Conservation (phyloP, 768 basidiomycete genomes). For the Asterophora parasitica region DNA sequence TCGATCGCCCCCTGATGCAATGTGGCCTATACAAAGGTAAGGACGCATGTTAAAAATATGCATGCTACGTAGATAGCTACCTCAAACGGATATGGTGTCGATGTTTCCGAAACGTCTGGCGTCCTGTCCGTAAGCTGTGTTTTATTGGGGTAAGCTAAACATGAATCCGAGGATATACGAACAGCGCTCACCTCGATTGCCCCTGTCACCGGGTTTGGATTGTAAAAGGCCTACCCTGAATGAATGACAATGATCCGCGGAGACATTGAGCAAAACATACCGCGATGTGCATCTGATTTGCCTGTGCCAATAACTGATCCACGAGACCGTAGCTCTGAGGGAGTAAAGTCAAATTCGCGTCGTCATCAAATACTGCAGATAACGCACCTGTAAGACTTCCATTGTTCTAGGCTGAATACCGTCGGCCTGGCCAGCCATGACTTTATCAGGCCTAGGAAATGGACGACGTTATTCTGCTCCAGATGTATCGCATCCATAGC, state of each 20-base stretch:
- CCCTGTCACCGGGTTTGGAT: conserved; percentile 49
- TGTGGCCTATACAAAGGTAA: conserved; percentile 36
- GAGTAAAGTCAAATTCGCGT: background rate
- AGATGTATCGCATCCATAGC: background rate
- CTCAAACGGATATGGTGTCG: conserved; percentile 70
- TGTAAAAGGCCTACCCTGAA: conserved; percentile 63
- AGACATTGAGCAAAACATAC: conserved; percentile 36
- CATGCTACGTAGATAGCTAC: conserved; percentile 25
- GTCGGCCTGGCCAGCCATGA: conserved; percentile 54
- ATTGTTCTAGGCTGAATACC: conserved; percentile 54
- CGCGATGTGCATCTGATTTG: conserved; percentile 64
- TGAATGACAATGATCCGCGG: background rate
- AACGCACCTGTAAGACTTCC: conserved; percentile 47
- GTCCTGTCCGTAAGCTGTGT: conserved; percentile 56
- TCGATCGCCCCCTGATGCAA: conserved; percentile 65
- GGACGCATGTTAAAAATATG: background rate
- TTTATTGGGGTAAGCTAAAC: background rate
- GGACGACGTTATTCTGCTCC: conserved; percentile 1
- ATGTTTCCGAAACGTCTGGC: conserved; percentile 55
- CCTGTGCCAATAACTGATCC: conserved; percentile 57
- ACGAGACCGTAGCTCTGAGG: conserved; percentile 72
- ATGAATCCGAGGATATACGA: conserved; percentile 3
- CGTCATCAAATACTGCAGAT: background rate
- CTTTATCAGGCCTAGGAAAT: conserved; percentile 36
- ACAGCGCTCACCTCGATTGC: conserved; percentile 49